A percentile compares a stretch with the other conserved stretches of the same genome.
Conservation (phyloP, 176 grass and related monocot genomes). For the Dactylis glomerata region DNA sequence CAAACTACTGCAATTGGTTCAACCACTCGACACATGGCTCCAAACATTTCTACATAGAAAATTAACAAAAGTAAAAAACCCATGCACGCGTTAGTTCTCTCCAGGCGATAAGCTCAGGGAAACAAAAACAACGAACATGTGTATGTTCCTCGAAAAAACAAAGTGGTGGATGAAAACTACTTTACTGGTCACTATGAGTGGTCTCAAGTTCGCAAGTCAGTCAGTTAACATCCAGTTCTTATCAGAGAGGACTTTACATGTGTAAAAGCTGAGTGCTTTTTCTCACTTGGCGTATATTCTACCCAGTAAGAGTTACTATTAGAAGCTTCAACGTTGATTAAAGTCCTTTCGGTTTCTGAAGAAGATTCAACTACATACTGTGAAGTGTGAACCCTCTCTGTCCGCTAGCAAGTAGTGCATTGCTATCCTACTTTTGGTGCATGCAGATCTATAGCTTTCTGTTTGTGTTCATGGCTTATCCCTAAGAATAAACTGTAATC, state of each 20-base stretch:
- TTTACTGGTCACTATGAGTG: not conserved
- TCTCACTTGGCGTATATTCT: constrained; percentile 16
- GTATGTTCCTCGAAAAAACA: not conserved
- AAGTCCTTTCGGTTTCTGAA: constrained; percentile 1
- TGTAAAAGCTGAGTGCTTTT: constrained; percentile 1
- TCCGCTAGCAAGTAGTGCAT: not conserved
- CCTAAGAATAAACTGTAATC: not conserved
- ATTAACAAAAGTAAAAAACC: not conserved
- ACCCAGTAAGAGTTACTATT: not conserved
- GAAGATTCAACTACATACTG: not conserved
- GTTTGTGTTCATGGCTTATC: not conserved
- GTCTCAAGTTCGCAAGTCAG: not conserved
- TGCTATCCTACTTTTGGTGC: not conserved
- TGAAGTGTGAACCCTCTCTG: not conserved
- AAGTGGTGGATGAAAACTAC: constrained; percentile 17
- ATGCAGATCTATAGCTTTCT: not conserved
- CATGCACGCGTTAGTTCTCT: not conserved
- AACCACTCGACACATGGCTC: constrained; percentile 20
- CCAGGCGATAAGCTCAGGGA: not conserved
- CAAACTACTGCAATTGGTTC: not conserved
- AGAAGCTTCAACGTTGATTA: not conserved
- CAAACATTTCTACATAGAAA: not conserved
- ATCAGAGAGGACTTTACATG: constrained; percentile 1
- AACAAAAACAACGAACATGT: not conserved
- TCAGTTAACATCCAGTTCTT: not conserved